phyloP scores from a whole-genome alignment of 139 green algal genomes.

The Nannochloris sp. region DNA sequence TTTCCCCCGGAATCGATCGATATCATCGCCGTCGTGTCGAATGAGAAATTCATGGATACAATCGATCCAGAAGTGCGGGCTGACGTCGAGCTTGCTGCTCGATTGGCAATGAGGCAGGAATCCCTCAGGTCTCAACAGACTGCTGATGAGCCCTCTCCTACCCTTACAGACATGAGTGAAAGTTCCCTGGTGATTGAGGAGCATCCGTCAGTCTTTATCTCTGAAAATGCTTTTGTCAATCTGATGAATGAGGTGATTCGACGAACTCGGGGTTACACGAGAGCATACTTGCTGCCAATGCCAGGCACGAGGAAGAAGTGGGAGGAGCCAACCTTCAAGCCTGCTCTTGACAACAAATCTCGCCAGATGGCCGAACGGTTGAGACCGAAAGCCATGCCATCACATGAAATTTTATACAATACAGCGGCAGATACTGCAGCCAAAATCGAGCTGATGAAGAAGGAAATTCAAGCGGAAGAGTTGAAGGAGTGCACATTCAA shows the following conservation, averaged over 20 bases:
- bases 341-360: conserved; percentile 43
- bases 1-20: conserved; percentile 28
- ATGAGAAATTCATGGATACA: conserved; percentile 51
- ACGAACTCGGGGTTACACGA: conserved; percentile 12
- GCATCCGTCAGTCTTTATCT: conserved; percentile 10
- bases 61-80: conserved; percentile 48
- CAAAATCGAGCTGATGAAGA: conserved; percentile 8
- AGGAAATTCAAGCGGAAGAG: conserved; percentile 12
- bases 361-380: conserved; percentile 39
- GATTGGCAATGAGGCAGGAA: conserved; percentile 14
- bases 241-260: conserved; percentile 56
- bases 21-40: conserved; percentile 37
- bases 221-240: conserved; percentile 25
- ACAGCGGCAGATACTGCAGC: conserved; percentile 13
- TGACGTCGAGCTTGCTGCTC: conserved; percentile 48
- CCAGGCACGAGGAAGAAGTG: conserved; percentile 37
- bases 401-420: conserved; percentile 38
- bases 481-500: conserved; percentile 37
- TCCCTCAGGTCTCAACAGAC: background rate
- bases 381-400: conserved; percentile 26
- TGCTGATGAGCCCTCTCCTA: conserved; percentile 7
- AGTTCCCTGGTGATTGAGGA: background rate
- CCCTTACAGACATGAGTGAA: background rate
- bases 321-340: conserved; percentile 45
- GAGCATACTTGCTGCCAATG: conserved; percentile 57